Conservation (phyloP, 1,284 basidiomycete genomes). For the Rhodotorula sp. region DNA sequence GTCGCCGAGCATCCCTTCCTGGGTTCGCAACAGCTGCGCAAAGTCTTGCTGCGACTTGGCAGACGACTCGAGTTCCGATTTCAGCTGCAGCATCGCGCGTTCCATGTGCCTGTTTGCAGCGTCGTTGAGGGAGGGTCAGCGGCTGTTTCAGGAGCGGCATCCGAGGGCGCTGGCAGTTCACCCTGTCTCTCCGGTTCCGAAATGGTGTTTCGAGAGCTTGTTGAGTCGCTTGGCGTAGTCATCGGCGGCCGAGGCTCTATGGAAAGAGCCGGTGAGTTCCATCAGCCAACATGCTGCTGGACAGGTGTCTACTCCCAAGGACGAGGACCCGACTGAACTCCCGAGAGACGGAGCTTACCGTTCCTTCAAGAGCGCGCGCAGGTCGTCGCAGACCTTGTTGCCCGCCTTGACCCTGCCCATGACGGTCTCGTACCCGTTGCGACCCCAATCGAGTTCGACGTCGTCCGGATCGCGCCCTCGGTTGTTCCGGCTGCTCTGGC, state of each 20-base stretch:
- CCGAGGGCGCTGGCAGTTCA: slow-evolving; percentile 50
- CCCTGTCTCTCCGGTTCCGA: slow-evolving; percentile 91
- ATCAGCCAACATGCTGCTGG: slow-evolving; percentile 14
- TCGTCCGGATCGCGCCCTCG: slow-evolving; percentile 47
- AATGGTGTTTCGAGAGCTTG: slow-evolving; percentile 71
- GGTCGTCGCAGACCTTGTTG: slow-evolving; percentile 81
- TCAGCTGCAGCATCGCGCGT: slow-evolving; percentile 52
- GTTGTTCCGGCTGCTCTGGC: slow-evolving; percentile 52
- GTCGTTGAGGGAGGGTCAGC: not conserved
- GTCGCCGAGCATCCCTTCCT: slow-evolving; percentile 63
- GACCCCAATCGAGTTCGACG: slow-evolving; percentile 65
- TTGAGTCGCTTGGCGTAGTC: slow-evolving; percentile 86
- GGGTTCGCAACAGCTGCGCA: slow-evolving; percentile 54
- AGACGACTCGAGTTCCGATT: slow-evolving; percentile 79
- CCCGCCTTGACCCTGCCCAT: slow-evolving; percentile 83
- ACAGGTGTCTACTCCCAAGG: no score
- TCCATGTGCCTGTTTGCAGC: slow-evolving; percentile 49
- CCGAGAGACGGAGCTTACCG: slow-evolving; percentile 56
- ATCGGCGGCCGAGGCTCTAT: slow-evolving; percentile 68
- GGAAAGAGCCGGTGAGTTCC: not conserved
- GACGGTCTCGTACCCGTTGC: slow-evolving; percentile 65
- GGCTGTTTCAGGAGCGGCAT: not conserved
- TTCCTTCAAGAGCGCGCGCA: slow-evolving; percentile 84
- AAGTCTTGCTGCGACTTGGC: slow-evolving; percentile 59
- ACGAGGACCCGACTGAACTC: not conserved